A percentile compares a stretch with the other conserved stretches of the same genome.
Conservation (phyloP, 2,329 filamentous ascomycete genomes). For the Aciculosporium take region DNA sequence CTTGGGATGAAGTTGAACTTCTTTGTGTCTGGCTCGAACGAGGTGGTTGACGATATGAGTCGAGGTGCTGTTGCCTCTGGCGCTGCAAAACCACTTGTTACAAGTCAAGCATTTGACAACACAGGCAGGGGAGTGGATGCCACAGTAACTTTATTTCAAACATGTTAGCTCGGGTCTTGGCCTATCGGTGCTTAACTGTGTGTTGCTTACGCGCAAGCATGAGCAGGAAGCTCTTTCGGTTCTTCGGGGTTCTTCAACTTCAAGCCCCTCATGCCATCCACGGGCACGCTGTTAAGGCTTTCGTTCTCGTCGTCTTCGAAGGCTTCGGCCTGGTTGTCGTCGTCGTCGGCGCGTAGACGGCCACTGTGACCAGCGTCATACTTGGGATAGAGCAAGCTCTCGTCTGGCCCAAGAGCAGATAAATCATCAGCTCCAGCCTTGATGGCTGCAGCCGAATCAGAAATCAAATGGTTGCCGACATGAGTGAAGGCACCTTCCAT, state of each 20-base stretch:
- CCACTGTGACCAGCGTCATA: constrained; percentile 41
- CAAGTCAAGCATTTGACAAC: constrained; percentile 94
- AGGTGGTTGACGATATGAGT: constrained; percentile 98
- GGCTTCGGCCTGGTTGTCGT: constrained; percentile 75
- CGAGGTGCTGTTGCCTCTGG: constrained; percentile 87
- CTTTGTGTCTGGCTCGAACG: constrained; percentile 93
- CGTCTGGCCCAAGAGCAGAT: constrained; percentile 59
- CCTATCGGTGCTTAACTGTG: constrained; percentile 2
- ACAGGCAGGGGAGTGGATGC: constrained; percentile 87
- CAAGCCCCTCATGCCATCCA: constrained; percentile 58
- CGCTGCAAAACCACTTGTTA: constrained; percentile 98
- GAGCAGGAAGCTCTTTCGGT: constrained; percentile 78
- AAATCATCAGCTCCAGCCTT: constrained; percentile 71
- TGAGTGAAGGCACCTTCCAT: constrained; percentile 87
- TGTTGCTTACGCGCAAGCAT: constrained; percentile 76
- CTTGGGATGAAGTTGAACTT: constrained; percentile 89
- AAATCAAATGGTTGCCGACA: constrained; percentile 74
- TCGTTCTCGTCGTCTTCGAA: constrained; percentile 72
- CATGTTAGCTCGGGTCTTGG: neutral
- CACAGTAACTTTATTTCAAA: constrained; percentile 59
- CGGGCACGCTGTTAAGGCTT: constrained; percentile 64
- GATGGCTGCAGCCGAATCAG: constrained; percentile 72
- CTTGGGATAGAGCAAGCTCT: constrained; percentile 64
- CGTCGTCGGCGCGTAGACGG: constrained; percentile 65
- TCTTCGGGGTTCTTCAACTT: constrained; percentile 49